These are phyloP conservation scores for Monosporozyma solicola DNA, from an alignment of 805 yeast species.

Conservation along the genomic window DNA sequence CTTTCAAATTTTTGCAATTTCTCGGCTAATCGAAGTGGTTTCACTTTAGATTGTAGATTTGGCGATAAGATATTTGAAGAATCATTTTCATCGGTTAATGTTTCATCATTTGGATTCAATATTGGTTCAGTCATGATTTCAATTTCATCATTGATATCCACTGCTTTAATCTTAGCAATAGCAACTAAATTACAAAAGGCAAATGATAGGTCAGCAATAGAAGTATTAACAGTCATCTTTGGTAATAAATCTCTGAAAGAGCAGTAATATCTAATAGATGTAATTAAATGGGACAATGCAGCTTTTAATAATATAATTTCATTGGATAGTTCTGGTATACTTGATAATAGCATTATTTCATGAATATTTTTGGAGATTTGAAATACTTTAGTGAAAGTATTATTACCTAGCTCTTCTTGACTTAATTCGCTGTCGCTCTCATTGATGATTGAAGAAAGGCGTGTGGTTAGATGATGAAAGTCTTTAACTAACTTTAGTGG, in stretches of 20 bases:
- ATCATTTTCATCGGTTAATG: not conserved
- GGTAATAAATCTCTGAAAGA: slow-evolving; percentile 55
- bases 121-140: not conserved
- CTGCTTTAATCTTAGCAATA: slow-evolving; percentile 6
- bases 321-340: slow-evolving; percentile 29
- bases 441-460: slow-evolving; percentile 8
- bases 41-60: slow-evolving; percentile 31
- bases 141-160: not conserved
- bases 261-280: slow-evolving; percentile 67
- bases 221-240: slow-evolving; percentile 58
- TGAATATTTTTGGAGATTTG: slow-evolving; percentile 16
- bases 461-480: slow-evolving; percentile 5
- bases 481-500: slow-evolving; percentile 9
- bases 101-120: not conserved
- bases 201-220: slow-evolving; percentile 65
- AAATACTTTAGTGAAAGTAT: slow-evolving; percentile 20
- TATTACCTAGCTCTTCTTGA: slow-evolving; percentile 7
- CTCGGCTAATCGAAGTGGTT: slow-evolving; percentile 63
- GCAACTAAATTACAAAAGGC: slow-evolving; percentile 50
- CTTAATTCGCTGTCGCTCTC: slow-evolving; percentile 1
- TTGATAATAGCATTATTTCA: slow-evolving; percentile 15
- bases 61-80: not conserved
- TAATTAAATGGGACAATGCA: slow-evolving; percentile 63
- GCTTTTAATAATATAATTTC: slow-evolving; percentile 43
- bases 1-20: slow-evolving; percentile 20